phyloP scores from a whole-genome alignment of 2,329 filamentous ascomycete genomes.

The Graphilbum fragrans region DNA sequence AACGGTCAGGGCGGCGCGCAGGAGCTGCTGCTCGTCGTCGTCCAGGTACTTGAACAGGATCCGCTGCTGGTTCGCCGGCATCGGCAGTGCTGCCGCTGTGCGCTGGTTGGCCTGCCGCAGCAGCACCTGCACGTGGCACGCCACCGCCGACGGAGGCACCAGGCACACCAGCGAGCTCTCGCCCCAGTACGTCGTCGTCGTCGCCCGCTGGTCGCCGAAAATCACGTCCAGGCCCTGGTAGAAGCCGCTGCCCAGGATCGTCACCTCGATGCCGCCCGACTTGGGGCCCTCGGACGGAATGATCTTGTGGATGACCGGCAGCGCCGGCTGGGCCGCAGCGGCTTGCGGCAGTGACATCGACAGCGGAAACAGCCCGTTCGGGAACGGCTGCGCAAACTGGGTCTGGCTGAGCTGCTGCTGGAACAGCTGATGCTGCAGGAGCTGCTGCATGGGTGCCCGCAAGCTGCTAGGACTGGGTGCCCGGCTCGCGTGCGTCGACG shows the following conservation, averaged over 20 bases:
- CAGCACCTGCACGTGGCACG: constrained; percentile 59
- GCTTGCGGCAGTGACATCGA: constrained; percentile 27
- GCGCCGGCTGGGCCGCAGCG: constrained; percentile 15
- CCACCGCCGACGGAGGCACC: constrained; percentile 55
- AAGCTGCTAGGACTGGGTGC: constrained; percentile 58
- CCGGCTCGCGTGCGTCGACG: constrained; percentile 62
- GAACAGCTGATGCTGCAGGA: constrained; percentile 25
- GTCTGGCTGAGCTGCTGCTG: constrained; percentile 16
- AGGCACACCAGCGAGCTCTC: constrained; percentile 70
- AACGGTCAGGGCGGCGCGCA: constrained; percentile 55
- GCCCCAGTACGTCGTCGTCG: constrained; percentile 71
- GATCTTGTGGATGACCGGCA: constrained; percentile 64
- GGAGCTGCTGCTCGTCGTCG: constrained; percentile 55
- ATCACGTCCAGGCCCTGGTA: constrained; percentile 67
- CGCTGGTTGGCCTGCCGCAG: constrained; percentile 40
- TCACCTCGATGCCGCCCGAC: constrained; percentile 77
- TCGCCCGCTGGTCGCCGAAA: constrained; percentile 56
- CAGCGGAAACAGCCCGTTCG: constrained; percentile 36
- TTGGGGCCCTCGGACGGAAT: constrained; percentile 74
- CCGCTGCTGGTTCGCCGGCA: constrained; percentile 25
- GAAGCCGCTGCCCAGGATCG: constrained; percentile 70
- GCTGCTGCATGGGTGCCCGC: constrained; percentile 29
- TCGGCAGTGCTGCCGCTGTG: constrained; percentile 12
- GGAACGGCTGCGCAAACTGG: constrained; percentile 34
- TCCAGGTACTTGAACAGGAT: constrained; percentile 61